Conservation (phyloP, 2,329 filamentous ascomycete genomes). For the Parafenestella ontariensis region DNA sequence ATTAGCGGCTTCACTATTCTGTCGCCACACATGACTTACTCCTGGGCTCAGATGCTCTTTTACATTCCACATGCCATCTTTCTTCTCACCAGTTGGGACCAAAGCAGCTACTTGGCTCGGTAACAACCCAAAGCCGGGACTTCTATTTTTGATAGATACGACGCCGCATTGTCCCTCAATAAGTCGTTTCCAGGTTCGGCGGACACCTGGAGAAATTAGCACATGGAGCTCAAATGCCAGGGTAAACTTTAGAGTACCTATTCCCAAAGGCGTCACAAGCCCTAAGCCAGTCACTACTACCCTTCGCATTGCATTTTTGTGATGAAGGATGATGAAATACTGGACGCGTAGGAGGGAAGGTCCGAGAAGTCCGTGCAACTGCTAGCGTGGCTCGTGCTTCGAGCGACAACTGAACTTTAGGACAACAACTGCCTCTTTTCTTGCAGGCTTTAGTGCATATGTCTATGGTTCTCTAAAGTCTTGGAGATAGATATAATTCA, state of each 20-base stretch:
- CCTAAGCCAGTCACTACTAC: slow-evolving; percentile 60
- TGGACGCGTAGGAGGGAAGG: background rate
- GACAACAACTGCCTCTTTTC: background rate
- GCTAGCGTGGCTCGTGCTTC: background rate
- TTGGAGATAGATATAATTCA: too few relatives aligned
- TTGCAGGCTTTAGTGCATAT: background rate
- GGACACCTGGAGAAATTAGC: slow-evolving; percentile 60
- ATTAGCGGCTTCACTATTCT: slow-evolving; percentile 46
- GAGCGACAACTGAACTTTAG: background rate
- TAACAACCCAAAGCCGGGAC: slow-evolving; percentile 71
- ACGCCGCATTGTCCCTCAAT: slow-evolving; percentile 82
- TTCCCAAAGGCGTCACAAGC: slow-evolving; percentile 72
- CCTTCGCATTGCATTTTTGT: slow-evolving; percentile 56
- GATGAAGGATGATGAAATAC: slow-evolving; percentile 27
- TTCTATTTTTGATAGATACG: slow-evolving; percentile 70
- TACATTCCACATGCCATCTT: slow-evolving; percentile 55
- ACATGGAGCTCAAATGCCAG: background rate
- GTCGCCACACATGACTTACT: slow-evolving; percentile 17
- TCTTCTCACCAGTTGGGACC: slow-evolving; percentile 66
- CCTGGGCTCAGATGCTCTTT: slow-evolving; percentile 54
- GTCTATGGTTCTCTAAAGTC: too few relatives aligned
- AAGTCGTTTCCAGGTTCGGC: slow-evolving; percentile 80
- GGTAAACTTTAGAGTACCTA: slow-evolving; percentile 58
- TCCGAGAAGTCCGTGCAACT: slow-evolving; percentile 10
- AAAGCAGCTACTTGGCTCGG: slow-evolving; percentile 86